Percentiles rank a stretch among this genome's conserved stretches.
Evolutionary conservation across 1,139 yeast species (phyloP).

Genomic region (Magnusiomyces ingens): DNA sequence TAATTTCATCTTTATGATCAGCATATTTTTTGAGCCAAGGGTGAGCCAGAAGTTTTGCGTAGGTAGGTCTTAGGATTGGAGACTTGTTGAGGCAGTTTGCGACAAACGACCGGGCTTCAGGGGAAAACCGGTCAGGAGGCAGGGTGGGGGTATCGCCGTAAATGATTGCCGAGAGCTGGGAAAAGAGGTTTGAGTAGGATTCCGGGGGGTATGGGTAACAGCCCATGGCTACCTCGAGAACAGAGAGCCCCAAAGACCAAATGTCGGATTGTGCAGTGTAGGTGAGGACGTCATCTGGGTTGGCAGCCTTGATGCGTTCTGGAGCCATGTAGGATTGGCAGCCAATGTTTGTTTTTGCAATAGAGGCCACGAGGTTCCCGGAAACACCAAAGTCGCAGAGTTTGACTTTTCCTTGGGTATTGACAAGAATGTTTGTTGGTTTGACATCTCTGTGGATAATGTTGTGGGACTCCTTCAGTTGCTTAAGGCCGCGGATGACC

Average conservation of each 20-base stretch:
- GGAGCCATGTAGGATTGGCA: slow-evolving; percentile 99
- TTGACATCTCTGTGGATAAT: slow-evolving; percentile 96
- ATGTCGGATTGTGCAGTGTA: slow-evolving; percentile 94
- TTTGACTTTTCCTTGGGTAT: slow-evolving; percentile 76
- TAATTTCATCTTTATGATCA: slow-evolving; percentile 35
- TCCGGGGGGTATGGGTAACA: slow-evolving; percentile 94
- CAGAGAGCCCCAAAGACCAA: slow-evolving; percentile 90
- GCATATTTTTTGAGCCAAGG: slow-evolving; percentile 68
- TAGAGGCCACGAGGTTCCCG: slow-evolving; percentile 90
- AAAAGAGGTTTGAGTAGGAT: slow-evolving; percentile 80
- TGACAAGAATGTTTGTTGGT: slow-evolving; percentile 86
- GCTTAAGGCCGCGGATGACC: slow-evolving; percentile 75
- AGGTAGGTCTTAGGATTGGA: slow-evolving; percentile 79
- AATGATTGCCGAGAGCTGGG: slow-evolving; percentile 91
- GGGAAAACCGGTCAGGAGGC: slow-evolving; percentile 50
- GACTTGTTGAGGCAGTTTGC: slow-evolving; percentile 70
- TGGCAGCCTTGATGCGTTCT: slow-evolving; percentile 70
- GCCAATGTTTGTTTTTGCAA: slow-evolving; percentile 94
- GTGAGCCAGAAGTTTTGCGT: slow-evolving; percentile 62
- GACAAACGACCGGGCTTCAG: slow-evolving; percentile 79
- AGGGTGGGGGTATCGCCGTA: slow-evolving; percentile 91
- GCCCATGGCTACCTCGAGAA: slow-evolving; percentile 85
- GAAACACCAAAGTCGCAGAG: slow-evolving; percentile 95
- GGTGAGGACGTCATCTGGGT: slow-evolving; percentile 58
- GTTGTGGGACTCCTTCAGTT: slow-evolving; percentile 80